Evolutionary conservation across 2,329 filamentous ascomycete species (phyloP), one percentile per base, ranked within the genome.

Genomic region (Talaromyces sp.): DNA sequence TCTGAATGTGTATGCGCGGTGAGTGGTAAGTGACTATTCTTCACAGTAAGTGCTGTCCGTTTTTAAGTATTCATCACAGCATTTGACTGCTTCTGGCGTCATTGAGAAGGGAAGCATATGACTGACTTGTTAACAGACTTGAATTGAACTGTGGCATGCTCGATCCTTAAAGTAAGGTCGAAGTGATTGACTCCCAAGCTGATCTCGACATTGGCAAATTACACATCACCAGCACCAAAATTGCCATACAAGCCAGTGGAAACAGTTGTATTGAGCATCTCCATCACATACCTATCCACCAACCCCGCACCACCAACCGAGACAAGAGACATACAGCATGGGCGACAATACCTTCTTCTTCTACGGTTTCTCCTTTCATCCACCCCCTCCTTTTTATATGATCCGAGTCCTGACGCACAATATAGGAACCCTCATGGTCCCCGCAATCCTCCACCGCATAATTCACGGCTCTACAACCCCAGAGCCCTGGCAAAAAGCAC

Each of bases 361-460:
- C 81, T 88, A 88, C 72, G 86, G 84, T 82, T 37, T 5, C 33
- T 25, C 12, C 28, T 23, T 9, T 16, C n/a, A 12, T 25, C 6
- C 37, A 28, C 23, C 44, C n/a, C 23, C 57, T 40, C 56, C 39
- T 52, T 35, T 7, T 28, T 5, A 48, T n/a, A 5, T 16, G 7
- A 7, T 6, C 37, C n/a, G 37, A 60, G 28, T 28, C 28, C 28
- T 28, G 28, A 28, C 28, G 6, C 37, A n/a, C 25, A 3, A 12
- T 1, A 25, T 11, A 82, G 78, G 82, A 67, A 87, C 85, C 28
- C 76, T 88, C 72, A 97, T 97, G 92, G 90, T 88, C n/a, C 86
- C 89, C 0, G 86, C 89, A 71, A 88, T 98, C 70, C 91, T 98
- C 69, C 89, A 90, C 78, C 89, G 89, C 37, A 92, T 96, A 48